Percentiles rank a stretch among this genome's conserved stretches.
Conservation (phyloP, 352 stramenopile genomes). For the Phytophthora brassicae region DNA sequence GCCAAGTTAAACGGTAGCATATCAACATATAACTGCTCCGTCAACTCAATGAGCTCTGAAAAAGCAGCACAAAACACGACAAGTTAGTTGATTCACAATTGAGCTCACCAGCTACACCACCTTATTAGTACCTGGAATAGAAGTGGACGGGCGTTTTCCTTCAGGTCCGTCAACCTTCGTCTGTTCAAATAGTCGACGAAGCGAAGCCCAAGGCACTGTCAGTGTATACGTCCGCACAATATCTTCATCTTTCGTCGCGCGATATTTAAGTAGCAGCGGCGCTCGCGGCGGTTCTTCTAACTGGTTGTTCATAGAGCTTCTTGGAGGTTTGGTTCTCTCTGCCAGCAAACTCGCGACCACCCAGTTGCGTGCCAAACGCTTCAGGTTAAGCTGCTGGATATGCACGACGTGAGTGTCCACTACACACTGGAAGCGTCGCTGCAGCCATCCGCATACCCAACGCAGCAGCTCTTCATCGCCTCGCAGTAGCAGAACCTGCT, state of each 20-base stretch:
- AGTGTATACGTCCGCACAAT: slow-evolving; percentile 62
- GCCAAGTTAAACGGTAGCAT: slow-evolving; percentile 52
- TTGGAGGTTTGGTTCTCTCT: slow-evolving; percentile 9
- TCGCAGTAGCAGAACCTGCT: slow-evolving; percentile 62
- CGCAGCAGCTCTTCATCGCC: slow-evolving; percentile 56
- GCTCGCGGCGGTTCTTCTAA: slow-evolving; percentile 25
- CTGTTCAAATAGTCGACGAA: slow-evolving; percentile 48
- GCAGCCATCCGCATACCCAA: slow-evolving; percentile 62
- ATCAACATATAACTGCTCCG: slow-evolving; percentile 59
- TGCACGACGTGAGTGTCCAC: slow-evolving; percentile 50
- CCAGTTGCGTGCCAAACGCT: slow-evolving; percentile 54
- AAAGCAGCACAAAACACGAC: slow-evolving; percentile 3
- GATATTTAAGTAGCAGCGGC: slow-evolving; percentile 55
- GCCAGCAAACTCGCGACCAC: slow-evolving; percentile 40
- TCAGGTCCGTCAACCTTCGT: slow-evolving; percentile 20
- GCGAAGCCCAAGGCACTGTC: slow-evolving; percentile 54
- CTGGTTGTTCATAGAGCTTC: slow-evolving; percentile 16
- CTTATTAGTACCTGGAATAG: slow-evolving; percentile 32
- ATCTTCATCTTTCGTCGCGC: slow-evolving; percentile 39
- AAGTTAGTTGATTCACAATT: slow-evolving; percentile 10
- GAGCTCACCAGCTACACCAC: slow-evolving; percentile 3
- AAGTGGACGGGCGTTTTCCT: slow-evolving; percentile 10
- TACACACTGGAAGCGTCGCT: slow-evolving; percentile 74
- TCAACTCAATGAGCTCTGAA: slow-evolving; percentile 54
- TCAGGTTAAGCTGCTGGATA: slow-evolving; percentile 53